These are phyloP conservation scores for Cladophialophora yegresii DNA, from an alignment of 2,329 filamentous ascomycete species.

Conservation along the genomic window DNA sequence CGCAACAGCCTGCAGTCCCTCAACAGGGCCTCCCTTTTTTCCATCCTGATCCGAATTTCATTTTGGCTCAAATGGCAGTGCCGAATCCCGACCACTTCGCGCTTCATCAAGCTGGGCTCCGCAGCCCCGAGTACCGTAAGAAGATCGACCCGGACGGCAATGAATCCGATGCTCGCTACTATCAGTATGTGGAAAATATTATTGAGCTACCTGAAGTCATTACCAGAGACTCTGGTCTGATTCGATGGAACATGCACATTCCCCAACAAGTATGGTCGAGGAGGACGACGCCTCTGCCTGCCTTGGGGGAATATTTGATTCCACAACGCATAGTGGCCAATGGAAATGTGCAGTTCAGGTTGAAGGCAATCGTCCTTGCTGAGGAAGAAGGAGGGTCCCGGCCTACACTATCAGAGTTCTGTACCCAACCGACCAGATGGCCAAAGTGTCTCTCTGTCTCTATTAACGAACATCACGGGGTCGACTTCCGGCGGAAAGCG, in stretches of 20 bases:
- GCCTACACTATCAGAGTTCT: conserved; percentile 29
- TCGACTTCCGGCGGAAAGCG: conserved; percentile 65
- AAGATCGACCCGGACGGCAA: conserved; percentile 32
- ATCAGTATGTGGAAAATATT: conserved; percentile 43
- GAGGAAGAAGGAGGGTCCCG: neutral
- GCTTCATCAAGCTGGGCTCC: conserved; percentile 62
- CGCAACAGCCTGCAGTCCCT: neutral
- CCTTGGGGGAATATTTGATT: conserved; percentile 36
- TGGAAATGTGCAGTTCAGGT: conserved; percentile 63
- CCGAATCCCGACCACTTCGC: conserved; percentile 52
- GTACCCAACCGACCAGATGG: conserved; percentile 66
- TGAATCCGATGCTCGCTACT: conserved; percentile 38
- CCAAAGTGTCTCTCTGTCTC: conserved; percentile 68
- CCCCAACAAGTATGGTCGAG: conserved; percentile 34
- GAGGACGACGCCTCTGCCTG: conserved; percentile 11
- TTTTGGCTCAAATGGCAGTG: conserved; percentile 13
- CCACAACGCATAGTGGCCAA: conserved; percentile 45
- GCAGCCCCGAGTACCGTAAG: conserved; percentile 53
- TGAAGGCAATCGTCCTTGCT: conserved; percentile 61
- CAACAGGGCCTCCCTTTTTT: conserved; percentile 11
- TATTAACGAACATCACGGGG: conserved; percentile 58
- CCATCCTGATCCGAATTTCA: neutral
- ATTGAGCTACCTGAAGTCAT: conserved; percentile 40
- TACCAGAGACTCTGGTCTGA: conserved; percentile 36
- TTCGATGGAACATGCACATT: conserved; percentile 45